Evolutionary conservation across 768 basidiomycete species (phyloP).

Genomic region (Boletus reticulatus): DNA sequence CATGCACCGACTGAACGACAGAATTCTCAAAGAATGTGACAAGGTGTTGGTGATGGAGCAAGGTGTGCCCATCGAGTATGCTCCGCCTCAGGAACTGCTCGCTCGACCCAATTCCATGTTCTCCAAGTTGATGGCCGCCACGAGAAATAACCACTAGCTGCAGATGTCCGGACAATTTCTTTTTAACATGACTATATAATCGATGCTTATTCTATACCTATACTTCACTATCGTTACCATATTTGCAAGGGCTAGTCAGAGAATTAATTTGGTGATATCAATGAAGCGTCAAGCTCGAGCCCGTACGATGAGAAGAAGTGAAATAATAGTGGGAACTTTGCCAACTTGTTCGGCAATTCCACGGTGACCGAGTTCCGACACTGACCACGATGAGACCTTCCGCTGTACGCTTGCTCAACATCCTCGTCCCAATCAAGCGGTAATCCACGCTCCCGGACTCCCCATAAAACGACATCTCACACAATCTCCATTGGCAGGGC

Average conservation of each 20-base stretch:
- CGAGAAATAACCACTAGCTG: conserved; percentile 17
- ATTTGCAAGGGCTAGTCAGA: neutral
- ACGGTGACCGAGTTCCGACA: conserved; percentile 11
- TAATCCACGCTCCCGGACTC: conserved; percentile 22
- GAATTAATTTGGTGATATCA: neutral
- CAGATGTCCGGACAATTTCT: neutral
- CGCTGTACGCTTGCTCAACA: conserved; percentile 69
- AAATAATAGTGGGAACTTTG: too few species aligned
- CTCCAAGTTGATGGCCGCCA: conserved; percentile 26
- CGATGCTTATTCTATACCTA: neutral
- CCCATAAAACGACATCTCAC: neutral
- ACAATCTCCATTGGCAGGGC: conserved; percentile 46
- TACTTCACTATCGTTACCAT: neutral
- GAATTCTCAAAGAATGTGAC: conserved; percentile 28
- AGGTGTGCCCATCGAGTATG: conserved; percentile 28
- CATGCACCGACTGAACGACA: conserved; percentile 32
- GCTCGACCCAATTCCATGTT: conserved; percentile 26
- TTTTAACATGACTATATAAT: neutral
- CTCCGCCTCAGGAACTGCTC: conserved; percentile 23
- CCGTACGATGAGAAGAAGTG: too few species aligned
- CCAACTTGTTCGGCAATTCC: too few species aligned
- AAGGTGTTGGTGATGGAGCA: conserved; percentile 40
- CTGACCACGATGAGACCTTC: conserved; percentile 67
- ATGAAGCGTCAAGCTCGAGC: too few species aligned
- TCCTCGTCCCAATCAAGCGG: conserved; percentile 95